phyloP scores from a whole-genome alignment of 2,329 filamentous ascomycete genomes.

The Claviceps sp. region DNA sequence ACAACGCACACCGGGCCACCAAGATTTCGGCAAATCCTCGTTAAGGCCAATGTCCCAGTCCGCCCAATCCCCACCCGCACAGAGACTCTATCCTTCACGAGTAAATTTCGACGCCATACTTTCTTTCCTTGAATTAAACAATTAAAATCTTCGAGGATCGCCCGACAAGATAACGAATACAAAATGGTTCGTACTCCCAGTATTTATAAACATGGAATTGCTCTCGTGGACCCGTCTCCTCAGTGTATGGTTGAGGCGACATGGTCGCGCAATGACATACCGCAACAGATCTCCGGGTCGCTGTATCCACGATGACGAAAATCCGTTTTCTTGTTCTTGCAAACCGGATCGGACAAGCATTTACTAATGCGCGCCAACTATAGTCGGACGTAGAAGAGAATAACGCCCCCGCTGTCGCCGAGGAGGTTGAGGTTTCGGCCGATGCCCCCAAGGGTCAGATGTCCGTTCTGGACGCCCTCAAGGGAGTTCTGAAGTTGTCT shows the following conservation, averaged over 20 bases:
- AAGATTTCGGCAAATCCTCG: slow-evolving; percentile 25
- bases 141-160: slow-evolving; percentile 53
- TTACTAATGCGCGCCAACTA: slow-evolving; percentile 24
- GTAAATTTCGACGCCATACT: slow-evolving; percentile 13
- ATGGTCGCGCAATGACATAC: not conserved
- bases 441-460: slow-evolving; percentile 89
- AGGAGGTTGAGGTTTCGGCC: slow-evolving; percentile 92
- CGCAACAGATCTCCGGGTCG: not conserved
- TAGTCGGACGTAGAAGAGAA: slow-evolving; percentile 99
- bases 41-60: slow-evolving; percentile 12
- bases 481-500: slow-evolving; percentile 96
- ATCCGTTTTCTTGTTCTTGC: not conserved
- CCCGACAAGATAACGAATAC: slow-evolving; percentile 41
- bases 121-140: slow-evolving; percentile 17
- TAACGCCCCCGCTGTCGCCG: slow-evolving; percentile 66
- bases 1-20: slow-evolving; percentile 17
- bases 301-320: not conserved
- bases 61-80: slow-evolving; percentile 14
- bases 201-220: not conserved
- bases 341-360: not conserved
- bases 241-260: no score
- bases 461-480: slow-evolving; percentile 95
- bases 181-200: slow-evolving; percentile 42
- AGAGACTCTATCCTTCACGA: slow-evolving; percentile 15
- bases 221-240: not conserved